phyloP scores from a whole-genome alignment of 1,284 basidiomycete genomes.

The Fomes fomentarius region DNA sequence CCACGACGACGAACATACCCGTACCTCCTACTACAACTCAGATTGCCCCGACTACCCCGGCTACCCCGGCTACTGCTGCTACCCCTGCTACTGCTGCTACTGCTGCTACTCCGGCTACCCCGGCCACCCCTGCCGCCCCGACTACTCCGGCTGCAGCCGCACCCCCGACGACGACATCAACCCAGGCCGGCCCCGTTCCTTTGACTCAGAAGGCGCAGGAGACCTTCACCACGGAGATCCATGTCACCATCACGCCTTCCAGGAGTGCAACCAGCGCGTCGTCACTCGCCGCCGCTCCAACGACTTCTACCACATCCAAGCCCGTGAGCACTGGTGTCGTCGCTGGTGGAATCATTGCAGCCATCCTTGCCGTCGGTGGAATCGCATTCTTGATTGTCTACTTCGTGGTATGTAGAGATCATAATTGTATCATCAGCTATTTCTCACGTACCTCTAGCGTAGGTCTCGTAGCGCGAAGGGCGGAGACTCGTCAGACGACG shows the following conservation, averaged over 20 bases:
- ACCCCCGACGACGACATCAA: not conserved
- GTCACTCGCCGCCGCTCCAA: slow-evolving; percentile 2
- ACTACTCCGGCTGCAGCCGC: slow-evolving; percentile 3
- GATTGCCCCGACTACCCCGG: not conserved
- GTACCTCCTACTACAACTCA: too few species aligned
- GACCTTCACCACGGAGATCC: slow-evolving; percentile 5
- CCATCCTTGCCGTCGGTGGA: slow-evolving; percentile 49
- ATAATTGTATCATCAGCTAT: slow-evolving; percentile 1
- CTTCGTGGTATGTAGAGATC: slow-evolving; percentile 54
- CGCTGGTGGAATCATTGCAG: slow-evolving; percentile 56
- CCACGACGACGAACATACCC: too few species aligned
- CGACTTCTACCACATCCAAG: not conserved
- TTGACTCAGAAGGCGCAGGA: too few species aligned
- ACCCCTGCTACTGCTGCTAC: not conserved
- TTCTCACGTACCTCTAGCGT: slow-evolving; percentile 38
- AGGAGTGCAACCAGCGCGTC: not conserved
- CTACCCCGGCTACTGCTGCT: not conserved
- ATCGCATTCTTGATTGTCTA: slow-evolving; percentile 53
- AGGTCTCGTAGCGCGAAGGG: slow-evolving; percentile 41
- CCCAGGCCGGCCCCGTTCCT: not conserved
- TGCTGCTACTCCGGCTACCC: slow-evolving; percentile 5
- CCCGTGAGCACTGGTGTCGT: slow-evolving; percentile 36
- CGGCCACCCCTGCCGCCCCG: not conserved
- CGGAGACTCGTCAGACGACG: slow-evolving; percentile 39
- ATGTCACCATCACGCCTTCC: slow-evolving; percentile 6